Evolutionary conservation across 768 basidiomycete genomes (phyloP).

Genomic region (Suillus discolor): DNA sequence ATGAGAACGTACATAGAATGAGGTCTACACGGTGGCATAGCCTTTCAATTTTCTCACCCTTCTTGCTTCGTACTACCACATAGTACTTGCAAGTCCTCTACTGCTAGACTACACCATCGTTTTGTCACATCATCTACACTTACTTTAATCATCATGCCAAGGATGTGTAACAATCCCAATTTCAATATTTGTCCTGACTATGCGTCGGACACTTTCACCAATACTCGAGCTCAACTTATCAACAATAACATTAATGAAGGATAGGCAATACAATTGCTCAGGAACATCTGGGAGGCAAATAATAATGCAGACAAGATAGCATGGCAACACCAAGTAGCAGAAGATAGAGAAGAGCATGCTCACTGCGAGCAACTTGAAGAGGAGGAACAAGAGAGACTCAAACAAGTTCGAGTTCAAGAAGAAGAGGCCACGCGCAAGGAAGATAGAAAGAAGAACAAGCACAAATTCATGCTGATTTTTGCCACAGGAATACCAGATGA

Average conservation of each 20-base stretch:
- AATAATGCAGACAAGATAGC: neutral
- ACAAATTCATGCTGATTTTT: too few species aligned
- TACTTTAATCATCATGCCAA: neutral
- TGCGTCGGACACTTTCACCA: accelerated
- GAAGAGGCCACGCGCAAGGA: too few species aligned
- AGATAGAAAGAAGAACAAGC: too few species aligned
- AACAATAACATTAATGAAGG: neutral
- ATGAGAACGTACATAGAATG: constrained; percentile 52
- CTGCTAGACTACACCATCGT: neutral
- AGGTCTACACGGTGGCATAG: neutral
- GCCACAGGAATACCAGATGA: too few species aligned
- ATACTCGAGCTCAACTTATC: neutral
- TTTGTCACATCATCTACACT: neutral
- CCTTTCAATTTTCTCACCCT: too few species aligned
- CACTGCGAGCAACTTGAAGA: neutral
- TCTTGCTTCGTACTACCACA: too few species aligned
- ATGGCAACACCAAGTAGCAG: neutral
- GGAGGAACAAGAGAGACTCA: too few species aligned
- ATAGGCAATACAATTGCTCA: neutral
- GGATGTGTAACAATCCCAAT: neutral
- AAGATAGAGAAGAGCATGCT: neutral
- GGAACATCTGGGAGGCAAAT: neutral
- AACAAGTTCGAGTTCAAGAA: too few species aligned
- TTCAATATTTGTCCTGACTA: neutral
- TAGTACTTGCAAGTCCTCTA: neutral